Conservation (phyloP, 768 basidiomycete genomes). For the Lentinula detonsa region DNA sequence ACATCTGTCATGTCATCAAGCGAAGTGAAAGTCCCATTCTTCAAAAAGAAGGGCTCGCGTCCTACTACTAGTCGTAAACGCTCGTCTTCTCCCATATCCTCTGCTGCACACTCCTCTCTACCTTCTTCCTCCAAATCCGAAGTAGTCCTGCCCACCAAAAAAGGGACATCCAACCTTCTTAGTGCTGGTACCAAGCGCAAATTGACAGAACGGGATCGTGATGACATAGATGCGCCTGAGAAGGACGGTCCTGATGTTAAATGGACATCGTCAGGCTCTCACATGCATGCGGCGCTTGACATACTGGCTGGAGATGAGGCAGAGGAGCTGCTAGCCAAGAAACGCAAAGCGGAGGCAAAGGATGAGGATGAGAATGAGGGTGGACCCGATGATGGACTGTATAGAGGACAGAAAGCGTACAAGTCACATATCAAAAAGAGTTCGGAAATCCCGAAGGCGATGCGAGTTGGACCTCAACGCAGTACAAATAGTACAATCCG, state of each 20-base stretch:
- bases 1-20: slow-evolving; percentile 33
- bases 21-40: slow-evolving; percentile 68
- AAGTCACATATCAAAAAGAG: slow-evolving; percentile 74
- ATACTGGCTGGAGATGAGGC: slow-evolving; percentile 82
- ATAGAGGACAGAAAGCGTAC: slow-evolving; percentile 82
- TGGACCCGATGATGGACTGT: slow-evolving; percentile 77
- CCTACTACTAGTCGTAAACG: slow-evolving; percentile 75
- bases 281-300: slow-evolving; percentile 64
- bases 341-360: slow-evolving; percentile 48
- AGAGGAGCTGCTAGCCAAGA: slow-evolving; percentile 69
- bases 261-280: slow-evolving; percentile 74
- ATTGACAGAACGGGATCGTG: slow-evolving; percentile 39
- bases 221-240: slow-evolving; percentile 42
- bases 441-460: slow-evolving; percentile 81
- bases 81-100: slow-evolving; percentile 54
- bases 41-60: slow-evolving; percentile 79
- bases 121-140: slow-evolving; percentile 49
- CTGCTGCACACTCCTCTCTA: slow-evolving; percentile 19
- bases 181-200: slow-evolving; percentile 72
- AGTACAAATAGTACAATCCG: slow-evolving; percentile 72
- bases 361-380: slow-evolving; percentile 52
- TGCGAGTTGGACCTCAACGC: slow-evolving; percentile 79
- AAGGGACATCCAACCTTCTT: slow-evolving; percentile 61
- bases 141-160: slow-evolving; percentile 76
- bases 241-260: slow-evolving; percentile 66